Conservation (phyloP, 495 filamentous ascomycete genomes). For the Aspergillus affinis region DNA sequence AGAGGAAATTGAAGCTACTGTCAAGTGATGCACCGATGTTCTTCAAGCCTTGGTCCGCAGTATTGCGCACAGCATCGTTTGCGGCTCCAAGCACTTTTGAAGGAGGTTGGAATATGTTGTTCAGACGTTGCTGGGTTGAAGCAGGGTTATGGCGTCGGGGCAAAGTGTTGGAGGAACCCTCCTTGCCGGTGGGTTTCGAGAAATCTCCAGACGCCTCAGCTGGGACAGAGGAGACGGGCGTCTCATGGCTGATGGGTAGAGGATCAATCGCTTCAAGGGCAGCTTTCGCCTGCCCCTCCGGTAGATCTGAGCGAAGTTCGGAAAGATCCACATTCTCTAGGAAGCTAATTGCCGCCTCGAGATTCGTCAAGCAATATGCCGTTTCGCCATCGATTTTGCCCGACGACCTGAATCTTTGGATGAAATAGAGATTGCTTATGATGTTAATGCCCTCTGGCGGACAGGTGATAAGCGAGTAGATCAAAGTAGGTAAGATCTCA, state of each 20-base stretch:
- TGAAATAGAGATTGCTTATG: slow-evolving; percentile 90
- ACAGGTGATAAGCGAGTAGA: slow-evolving; percentile 90
- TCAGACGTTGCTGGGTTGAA: slow-evolving; percentile 61
- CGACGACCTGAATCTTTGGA: slow-evolving; percentile 87
- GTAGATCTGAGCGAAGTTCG: slow-evolving; percentile 73
- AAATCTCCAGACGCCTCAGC: slow-evolving; percentile 35
- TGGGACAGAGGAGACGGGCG: slow-evolving; percentile 34
- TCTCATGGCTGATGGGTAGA: slow-evolving; percentile 29
- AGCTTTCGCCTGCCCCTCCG: slow-evolving; percentile 60
- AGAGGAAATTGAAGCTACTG: slow-evolving; percentile 88
- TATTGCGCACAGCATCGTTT: slow-evolving; percentile 78
- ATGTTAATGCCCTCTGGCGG: slow-evolving; percentile 83
- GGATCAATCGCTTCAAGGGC: slow-evolving; percentile 36
- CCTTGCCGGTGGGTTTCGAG: slow-evolving; percentile 33
- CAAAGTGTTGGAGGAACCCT: slow-evolving; percentile 38
- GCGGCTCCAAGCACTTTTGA: slow-evolving; percentile 76
- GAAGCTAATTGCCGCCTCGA: slow-evolving; percentile 93
- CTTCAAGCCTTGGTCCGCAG: slow-evolving; percentile 87
- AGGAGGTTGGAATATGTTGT: slow-evolving; percentile 80
- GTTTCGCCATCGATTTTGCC: slow-evolving; percentile 88
- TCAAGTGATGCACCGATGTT: slow-evolving; percentile 85
- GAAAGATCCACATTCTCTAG: slow-evolving; percentile 97
- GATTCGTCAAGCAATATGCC: slow-evolving; percentile 93
- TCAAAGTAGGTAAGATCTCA: slow-evolving; percentile 93
- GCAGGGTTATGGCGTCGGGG: slow-evolving; percentile 41